Base-by-base conservation (phyloP, 768 basidiomycete species). In the Lepiota brunneoincarnata region DNA sequence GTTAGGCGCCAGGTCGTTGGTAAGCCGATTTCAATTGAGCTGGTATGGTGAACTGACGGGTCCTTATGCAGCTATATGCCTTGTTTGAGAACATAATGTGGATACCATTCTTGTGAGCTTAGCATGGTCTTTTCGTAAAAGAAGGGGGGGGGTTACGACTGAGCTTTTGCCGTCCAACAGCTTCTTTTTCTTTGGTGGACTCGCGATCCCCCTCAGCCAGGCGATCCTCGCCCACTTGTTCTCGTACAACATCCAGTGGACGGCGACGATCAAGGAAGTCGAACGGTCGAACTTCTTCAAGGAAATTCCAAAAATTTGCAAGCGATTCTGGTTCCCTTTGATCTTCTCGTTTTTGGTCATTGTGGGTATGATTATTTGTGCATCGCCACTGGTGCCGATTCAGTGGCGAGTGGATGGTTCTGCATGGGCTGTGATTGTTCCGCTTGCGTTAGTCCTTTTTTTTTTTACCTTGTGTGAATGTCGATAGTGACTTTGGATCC, bases 241-340 rank as follows among this genome's bases (percentile, higher is more conserved):
- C 60, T 80, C 78, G 41, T 77, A 78, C 65, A 76, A 81, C 56
- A 81, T 82, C 23, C 72, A 75, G 26, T 82, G 79, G 80, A 75
- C 76, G 4, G 79, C 79, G n/a, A 82, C 79, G 23, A 70, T 79
- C 69, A 94, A 95, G 71, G 90, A 91, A 62, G 89, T 94, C 18
- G 80, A 92, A 67, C 78, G 84, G 26, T 89, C 87, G 2, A 93
- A 93, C 67, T 93, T 95, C 72, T 93, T 91, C 77, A 85, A 88
- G 63, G 93, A 95, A 68, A 85, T 94, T 23, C 93, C 93, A 0
- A 85, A 86, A 61, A 92, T 95, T 63, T 72, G 82, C 20, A 83
- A 80, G 62, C 77, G 91, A 24, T 73, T 90, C 58, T 86, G 86
- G 72, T 79, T 87, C 67, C 71, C 79, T 6, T 65, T 81, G 39